Evolutionary conservation across 495 filamentous ascomycete species (phyloP), one percentile per base, ranked within the genome.

Genomic region (Tuber aestivum): DNA sequence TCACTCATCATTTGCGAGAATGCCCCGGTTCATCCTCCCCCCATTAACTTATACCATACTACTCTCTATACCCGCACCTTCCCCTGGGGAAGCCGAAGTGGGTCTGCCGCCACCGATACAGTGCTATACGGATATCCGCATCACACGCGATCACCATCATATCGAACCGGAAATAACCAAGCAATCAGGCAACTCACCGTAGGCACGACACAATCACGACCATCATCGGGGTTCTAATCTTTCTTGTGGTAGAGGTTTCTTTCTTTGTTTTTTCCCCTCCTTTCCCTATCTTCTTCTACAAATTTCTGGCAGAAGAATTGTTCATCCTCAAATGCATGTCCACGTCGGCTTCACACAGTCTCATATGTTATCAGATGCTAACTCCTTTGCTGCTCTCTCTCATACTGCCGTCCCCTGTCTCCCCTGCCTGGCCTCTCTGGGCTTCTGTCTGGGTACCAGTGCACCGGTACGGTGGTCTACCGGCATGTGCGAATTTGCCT

Each of bases 81-180:
- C n/a, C 56, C 27, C 3, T 35, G 20, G 32, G 56, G 27, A 65
- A 65, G 56, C 56, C 56, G 56, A 35, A 27, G 27, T 35, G 27
- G 56, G 56, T 35, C 56, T 35, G 35, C 56, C 41, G 70, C 35
- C 41, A 42, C 45, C 45, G 27, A n/a, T 70, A 41, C 78, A 70
- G 72, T 45, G 75, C 27, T 45, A 72, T 75, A 75, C 78, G 78
- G 78, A 79, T 79, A 79, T 79, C 78, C 73, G 78, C 78, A 79
- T 79, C 78, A 79, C 56, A 72, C 44, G 48, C 21, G 72, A 79
- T 79, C 78, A 79, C 78, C 78, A 79, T 70, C 76, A 79, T 71
- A 71, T 35, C 3, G 56, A 65, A 65, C 76, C 61, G 45, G 40
- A 37, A 72, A 61, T 61, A 3, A 72, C 61, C 44, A 72, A 42